These are phyloP conservation scores for Colletotrichum sp. DNA, from an alignment of 2,329 filamentous ascomycete species.

Conservation along the genomic window DNA sequence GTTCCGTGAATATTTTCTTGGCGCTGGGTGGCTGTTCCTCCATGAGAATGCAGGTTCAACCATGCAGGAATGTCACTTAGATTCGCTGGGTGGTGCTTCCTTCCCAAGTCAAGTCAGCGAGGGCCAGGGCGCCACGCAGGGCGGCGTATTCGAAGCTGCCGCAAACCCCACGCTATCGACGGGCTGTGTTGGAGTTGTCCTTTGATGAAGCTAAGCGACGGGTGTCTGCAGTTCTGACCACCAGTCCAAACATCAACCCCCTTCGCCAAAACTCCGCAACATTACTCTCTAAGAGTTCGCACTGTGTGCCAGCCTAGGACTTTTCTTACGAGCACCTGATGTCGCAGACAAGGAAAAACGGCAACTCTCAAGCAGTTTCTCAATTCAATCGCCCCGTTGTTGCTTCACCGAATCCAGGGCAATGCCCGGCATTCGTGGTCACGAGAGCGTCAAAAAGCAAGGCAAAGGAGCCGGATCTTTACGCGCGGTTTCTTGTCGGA, in stretches of 20 bases:
- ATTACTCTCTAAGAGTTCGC: not conserved
- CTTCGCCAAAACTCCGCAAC: not conserved
- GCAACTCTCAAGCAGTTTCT: not conserved
- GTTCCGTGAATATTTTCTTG: not conserved
- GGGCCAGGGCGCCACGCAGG: not conserved
- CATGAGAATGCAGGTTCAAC: not conserved
- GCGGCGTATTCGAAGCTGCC: not conserved
- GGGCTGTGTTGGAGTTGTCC: not conserved
- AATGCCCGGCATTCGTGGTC: not conserved
- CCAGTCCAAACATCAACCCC: not conserved
- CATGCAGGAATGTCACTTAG: not conserved
- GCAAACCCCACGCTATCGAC: not conserved
- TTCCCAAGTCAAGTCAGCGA: not conserved
- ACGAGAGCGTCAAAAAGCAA: not conserved
- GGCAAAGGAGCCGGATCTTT: not conserved
- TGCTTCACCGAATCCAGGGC: not conserved
- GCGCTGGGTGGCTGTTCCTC: not conserved
- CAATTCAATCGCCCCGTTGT: not conserved
- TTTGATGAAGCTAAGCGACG: not conserved
- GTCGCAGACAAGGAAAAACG: not conserved
- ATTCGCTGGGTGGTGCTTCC: not conserved
- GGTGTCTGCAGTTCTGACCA: not conserved
- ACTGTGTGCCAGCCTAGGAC: not conserved
- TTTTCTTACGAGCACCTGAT: not conserved
- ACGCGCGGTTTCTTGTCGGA: conserved; percentile 9